Evolutionary conservation across 148 eudicot species (phyloP), one percentile per base, ranked within the genome.

Genomic region (Heliosperma pusillum): DNA sequence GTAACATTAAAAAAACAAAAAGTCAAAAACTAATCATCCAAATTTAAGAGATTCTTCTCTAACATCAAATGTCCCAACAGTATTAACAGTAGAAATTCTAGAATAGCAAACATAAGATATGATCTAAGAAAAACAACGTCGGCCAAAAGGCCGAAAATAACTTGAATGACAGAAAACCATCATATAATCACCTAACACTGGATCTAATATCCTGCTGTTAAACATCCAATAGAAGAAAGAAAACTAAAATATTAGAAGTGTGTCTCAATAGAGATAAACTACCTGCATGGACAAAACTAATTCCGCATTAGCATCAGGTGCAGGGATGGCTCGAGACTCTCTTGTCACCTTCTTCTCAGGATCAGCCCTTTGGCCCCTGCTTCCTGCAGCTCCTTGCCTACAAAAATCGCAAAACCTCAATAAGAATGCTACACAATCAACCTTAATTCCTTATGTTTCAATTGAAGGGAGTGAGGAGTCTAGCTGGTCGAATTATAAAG

Each of bases 271-370:
- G 7, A 19, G n/a, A 21, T 21, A 63, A 76, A 22, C 55, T 70
- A 89, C 99, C 97, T 90, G 96, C 94, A 92, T 85, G n/a, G 99
- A 95, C 10, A 74, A 71, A 63, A 78, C 89, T 71, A 92, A 80
- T 80, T 92, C 99, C 57, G 97, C 97, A 88, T 92, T 92, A 25
- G 97, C 94, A 78, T 90, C 90, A 11, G 99, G 97, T 74, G 99
- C 99, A 56, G 97, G 97, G 69, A 88, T 77, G 3, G 97, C 97
- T 73, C 92, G 91, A 78, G 97, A 90, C 76, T 90, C 94, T 84
- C 84, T 85, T 36, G 84, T 63, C 74, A 80, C 89, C 80, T 80
- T 88, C 82, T 79, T 87, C 71, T 92, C 99, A 30, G 44, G 83
- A 47, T 87, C 92, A 80, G 76, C 74, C 78, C 84, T 85, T 40